Evolutionary conservation across 306 rosid species (phyloP).

Genomic region (apple (Malus domestica)): ASM211411v1 NC_041801.1:3294001-3294500

Average conservation of each 20-base stretch:
- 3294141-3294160: conserved; percentile 38
- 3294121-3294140: conserved; percentile 13
- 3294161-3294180: conserved; percentile 51
- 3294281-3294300: not conserved
- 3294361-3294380: not conserved
- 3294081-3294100: conserved; percentile 25
- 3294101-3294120: not conserved
- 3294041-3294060: conserved; percentile 34
- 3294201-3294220: conserved; percentile 44
- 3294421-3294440: not conserved
- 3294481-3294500: conserved; percentile 29
- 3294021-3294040: conserved; percentile 66
- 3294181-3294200: conserved; percentile 55
- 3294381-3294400: not conserved
- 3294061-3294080: conserved; percentile 40
- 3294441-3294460: not conserved
- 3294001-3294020: conserved; percentile 37
- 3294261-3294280: not conserved
- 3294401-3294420: not conserved
- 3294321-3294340: not conserved
- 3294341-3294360: not conserved
- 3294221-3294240: conserved; percentile 60
- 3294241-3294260: conserved; percentile 37
- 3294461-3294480: not conserved
- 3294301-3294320: not conserved